Evolutionary conservation across 345 rosid genomes (phyloP).

Genomic region (Heritiera littoralis): DNA sequence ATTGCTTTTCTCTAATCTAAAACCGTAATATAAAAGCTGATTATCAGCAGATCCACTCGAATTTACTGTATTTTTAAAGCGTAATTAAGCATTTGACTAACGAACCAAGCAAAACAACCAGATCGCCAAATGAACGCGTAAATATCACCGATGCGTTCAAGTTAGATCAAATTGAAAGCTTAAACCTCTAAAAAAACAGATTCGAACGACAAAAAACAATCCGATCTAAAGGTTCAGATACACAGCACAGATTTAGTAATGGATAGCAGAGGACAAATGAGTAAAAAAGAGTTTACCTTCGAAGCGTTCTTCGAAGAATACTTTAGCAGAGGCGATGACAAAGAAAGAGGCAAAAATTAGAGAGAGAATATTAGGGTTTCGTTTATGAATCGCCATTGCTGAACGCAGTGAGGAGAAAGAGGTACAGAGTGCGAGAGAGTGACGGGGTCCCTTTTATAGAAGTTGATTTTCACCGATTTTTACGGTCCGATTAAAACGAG

Average conservation of each 20-base stretch:
- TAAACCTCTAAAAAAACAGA: neutral
- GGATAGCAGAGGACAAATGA: neutral
- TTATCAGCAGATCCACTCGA: constrained; percentile 28
- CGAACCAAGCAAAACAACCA: neutral
- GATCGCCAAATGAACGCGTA: constrained; percentile 17
- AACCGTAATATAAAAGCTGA: neutral
- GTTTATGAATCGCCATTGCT: constrained; percentile 43
- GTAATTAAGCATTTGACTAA: neutral
- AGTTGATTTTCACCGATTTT: neutral
- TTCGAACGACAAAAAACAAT: neutral
- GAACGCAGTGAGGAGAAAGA: constrained; percentile 18
- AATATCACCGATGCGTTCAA: constrained; percentile 8
- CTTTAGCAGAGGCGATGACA: constrained; percentile 59
- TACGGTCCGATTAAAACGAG: neutral
- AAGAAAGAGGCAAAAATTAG: constrained; percentile 39
- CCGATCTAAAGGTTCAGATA: constrained; percentile 17
- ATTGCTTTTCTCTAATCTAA: neutral
- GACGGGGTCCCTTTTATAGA: constrained; percentile 16
- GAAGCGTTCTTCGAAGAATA: constrained; percentile 91
- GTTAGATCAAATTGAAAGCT: neutral
- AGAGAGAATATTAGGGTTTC: constrained; percentile 38
- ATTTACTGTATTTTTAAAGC: constrained; percentile 4
- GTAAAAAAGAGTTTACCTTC: constrained; percentile 51
- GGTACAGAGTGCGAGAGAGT: constrained; percentile 3
- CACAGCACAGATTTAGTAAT: neutral